Base-by-base conservation (phyloP, 2,329 filamentous ascomycete species). In the Emmonsia crescens region DNA sequence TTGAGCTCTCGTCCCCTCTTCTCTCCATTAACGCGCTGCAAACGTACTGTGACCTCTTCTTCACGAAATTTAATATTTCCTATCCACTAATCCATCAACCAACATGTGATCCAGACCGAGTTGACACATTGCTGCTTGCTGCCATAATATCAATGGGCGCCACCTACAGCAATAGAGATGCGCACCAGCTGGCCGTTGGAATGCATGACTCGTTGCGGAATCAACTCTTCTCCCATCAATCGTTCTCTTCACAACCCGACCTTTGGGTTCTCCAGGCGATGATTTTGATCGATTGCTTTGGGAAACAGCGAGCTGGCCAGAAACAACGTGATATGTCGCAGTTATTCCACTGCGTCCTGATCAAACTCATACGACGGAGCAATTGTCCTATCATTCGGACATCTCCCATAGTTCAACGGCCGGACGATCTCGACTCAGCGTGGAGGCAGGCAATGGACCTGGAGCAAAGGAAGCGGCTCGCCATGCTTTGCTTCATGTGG, bases 401-500 rank as follows among this genome's bases (percentile, higher is more conserved):
- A 29, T 71, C 73, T 6, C 68, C 69, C 1, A 60, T 71, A 5
- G 67, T 74, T 12, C 69, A 76, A 10, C 71, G 69, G 0, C 70
- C 71, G 0, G 73, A 74, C 8, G 73, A 78, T 51, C 68, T 81
- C 0, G 76, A 82, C 2, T 68, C 72, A 10, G 70, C 77, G 1
- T 86, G 83, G 83, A 73, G 72, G 51, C 72, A 71, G n/a, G 83
- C 82, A 74, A 79, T 80, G 2, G 77, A 82, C 52, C 74, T 77
- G 1, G 83, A 86, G 66, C 81, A 84, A 63, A 82, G 82, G 61
- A 85, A 85, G 70, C 78, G 83, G 73, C 72, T 84, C 0, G 82
- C 83, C 0, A 77, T 85, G 46, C 74, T 85, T 5, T 86, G 83
- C 67, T 87, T 87, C 68, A 82, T 86, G 75, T 86, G 84, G 84